These are phyloP conservation scores for Berberis thunbergii DNA, from an alignment of 164 flowering plant genomes.

Conservation along the genomic window DNA sequence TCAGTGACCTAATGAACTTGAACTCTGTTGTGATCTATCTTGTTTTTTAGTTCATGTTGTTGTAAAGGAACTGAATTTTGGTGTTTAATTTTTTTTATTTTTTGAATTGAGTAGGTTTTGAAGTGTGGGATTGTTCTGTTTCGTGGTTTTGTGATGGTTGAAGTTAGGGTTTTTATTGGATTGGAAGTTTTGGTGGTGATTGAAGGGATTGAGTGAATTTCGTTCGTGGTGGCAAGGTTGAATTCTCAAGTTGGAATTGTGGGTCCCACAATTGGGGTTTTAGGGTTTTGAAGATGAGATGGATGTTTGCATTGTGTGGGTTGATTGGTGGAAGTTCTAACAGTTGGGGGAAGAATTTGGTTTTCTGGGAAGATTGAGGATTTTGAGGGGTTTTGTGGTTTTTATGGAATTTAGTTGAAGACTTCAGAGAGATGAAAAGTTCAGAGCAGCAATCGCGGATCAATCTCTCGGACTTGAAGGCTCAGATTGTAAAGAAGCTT, in stretches of 20 bases:
- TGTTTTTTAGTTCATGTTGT: no score
- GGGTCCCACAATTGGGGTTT: conserved; percentile 2
- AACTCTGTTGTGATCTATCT: no score
- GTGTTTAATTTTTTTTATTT: no score
- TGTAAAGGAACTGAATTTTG: no score
- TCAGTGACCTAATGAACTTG: no score
- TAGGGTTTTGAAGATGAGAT: conserved; percentile 27
- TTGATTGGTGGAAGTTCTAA: conserved; percentile 24
- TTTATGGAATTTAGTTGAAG: conserved; percentile 23
- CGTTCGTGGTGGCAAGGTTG: no score
- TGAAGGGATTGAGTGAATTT: no score
- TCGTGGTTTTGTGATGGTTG: no score
- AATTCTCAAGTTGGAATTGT: not conserved
- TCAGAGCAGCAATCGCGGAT: conserved; percentile 46
- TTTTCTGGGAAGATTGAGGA: conserved; percentile 8
- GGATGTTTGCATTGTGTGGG: conserved; percentile 28
- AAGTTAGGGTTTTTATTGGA: no score
- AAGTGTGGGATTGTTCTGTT: no score
- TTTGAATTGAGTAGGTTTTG: no score
- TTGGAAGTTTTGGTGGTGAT: no score
- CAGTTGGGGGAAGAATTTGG: conserved; percentile 11
- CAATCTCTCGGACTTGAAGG: conserved; percentile 65
- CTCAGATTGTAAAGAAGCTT: conserved; percentile 72
- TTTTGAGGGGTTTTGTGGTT: not conserved
- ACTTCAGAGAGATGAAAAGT: conserved; percentile 60